Conservation (phyloP, 441 rosid species). For the Aleurites moluccanus region DNA sequence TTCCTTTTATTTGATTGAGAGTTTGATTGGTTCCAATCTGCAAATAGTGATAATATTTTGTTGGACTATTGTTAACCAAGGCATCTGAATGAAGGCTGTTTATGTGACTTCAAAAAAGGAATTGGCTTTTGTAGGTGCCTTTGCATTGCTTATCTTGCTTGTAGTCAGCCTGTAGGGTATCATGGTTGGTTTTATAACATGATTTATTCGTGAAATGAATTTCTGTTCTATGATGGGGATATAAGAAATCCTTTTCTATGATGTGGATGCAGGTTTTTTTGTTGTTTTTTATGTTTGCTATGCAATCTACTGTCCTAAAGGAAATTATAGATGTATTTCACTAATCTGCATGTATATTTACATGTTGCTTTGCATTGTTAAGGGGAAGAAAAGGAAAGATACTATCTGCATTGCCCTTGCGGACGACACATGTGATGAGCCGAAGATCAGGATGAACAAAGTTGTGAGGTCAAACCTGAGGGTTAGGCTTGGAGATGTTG, state of each 20-base stretch:
- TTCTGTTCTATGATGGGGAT: too few relatives aligned
- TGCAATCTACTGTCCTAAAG: too few relatives aligned
- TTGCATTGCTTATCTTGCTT: background rate
- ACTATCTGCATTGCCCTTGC: slow-evolving; percentile 84
- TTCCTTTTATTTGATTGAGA: background rate
- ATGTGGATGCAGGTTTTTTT: background rate
- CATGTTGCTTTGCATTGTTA: slow-evolving; percentile 17
- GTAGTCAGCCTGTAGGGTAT: background rate
- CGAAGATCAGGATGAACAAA: slow-evolving; percentile 85
- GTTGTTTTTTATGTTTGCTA: background rate
- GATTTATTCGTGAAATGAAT: background rate
- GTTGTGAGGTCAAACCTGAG: slow-evolving; percentile 89
- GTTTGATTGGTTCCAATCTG: background rate
- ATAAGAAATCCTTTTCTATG: background rate
- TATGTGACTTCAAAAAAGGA: background rate
- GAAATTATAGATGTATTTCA: background rate
- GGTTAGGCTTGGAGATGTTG: slow-evolving; percentile 92
- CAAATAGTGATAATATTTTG: background rate
- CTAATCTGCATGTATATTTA: background rate
- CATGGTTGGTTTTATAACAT: background rate
- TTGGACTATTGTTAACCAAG: background rate
- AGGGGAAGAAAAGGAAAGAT: slow-evolving; percentile 92
- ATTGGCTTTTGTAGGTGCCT: background rate
- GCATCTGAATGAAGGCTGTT: background rate
- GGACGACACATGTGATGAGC: slow-evolving; percentile 86